These are phyloP conservation scores for Colletotrichum godetiae DNA, from an alignment of 2,329 filamentous ascomycete species.

Conservation along the genomic window DNA sequence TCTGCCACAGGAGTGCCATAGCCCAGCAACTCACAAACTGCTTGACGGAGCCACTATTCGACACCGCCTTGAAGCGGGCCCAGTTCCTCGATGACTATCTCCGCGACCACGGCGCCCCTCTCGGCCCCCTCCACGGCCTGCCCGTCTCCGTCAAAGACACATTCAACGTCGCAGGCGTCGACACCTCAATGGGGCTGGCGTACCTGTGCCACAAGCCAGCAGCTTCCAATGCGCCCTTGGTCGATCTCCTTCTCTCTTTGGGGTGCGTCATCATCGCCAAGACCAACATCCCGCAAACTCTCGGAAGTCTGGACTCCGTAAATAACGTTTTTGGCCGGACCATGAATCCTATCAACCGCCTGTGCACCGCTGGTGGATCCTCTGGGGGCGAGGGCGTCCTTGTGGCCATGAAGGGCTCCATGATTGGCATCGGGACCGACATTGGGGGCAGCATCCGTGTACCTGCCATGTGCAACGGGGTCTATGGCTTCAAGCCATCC, in stretches of 20 bases:
- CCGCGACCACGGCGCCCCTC: conserved; percentile 50
- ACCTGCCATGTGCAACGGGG: conserved; percentile 31
- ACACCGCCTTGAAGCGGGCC: conserved; percentile 59
- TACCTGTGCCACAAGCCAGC: conserved; percentile 46
- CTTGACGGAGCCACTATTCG: conserved; percentile 63
- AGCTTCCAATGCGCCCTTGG: conserved; percentile 42
- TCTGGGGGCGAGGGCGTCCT: conserved; percentile 30
- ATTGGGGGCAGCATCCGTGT: conserved; percentile 32
- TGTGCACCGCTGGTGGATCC: conserved; percentile 28
- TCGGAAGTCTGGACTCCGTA: conserved; percentile 36
- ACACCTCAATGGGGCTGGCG: conserved; percentile 55
- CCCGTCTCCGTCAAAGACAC: conserved; percentile 65
- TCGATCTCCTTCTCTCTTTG: conserved; percentile 44
- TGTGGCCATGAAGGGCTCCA: conserved; percentile 19
- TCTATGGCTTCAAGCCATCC: conserved; percentile 33
- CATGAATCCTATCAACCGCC: conserved; percentile 30
- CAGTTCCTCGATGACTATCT: conserved; percentile 59
- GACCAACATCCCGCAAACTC: conserved; percentile 43
- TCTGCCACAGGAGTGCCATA: conserved; percentile 41
- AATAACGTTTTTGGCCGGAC: conserved; percentile 32
- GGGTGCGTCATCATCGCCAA: conserved; percentile 38
- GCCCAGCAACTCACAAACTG: conserved; percentile 70
- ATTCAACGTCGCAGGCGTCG: conserved; percentile 55
- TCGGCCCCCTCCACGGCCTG: conserved; percentile 72
- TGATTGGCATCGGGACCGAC: conserved; percentile 29